A percentile compares a stretch with the other conserved stretches of the same genome.
phyloP scores from a whole-genome alignment of 192 early-diverging fungal species.

The Umbelopsis sp. region DNA sequence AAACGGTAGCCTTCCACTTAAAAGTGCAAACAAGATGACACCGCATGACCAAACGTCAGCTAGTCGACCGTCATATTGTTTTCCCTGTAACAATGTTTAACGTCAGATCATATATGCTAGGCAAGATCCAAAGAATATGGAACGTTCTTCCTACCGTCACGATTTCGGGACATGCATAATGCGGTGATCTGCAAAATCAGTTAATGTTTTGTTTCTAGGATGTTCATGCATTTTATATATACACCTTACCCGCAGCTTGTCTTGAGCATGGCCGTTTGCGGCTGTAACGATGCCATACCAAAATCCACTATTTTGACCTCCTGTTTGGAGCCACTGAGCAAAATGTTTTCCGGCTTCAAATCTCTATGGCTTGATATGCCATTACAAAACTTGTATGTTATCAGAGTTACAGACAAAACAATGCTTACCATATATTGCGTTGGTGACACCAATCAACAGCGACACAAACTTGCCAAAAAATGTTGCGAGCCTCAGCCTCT shows the following conservation, averaged over 20 bases:
- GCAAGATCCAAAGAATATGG: not conserved
- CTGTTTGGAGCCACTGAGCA: conserved; percentile 43
- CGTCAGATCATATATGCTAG: not conserved
- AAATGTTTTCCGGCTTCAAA: conserved; percentile 75
- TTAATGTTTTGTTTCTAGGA: conserved; percentile 64
- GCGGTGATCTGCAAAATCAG: conserved; percentile 51
- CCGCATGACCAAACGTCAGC: conserved; percentile 98
- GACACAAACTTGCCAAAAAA: conserved; percentile 77
- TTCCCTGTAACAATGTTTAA: conserved; percentile 27
- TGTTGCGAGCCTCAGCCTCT: conserved; percentile 53
- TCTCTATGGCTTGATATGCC: conserved; percentile 59
- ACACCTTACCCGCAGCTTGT: conserved; percentile 66
- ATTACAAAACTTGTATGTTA: not conserved
- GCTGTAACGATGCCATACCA: conserved; percentile 59
- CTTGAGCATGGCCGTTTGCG: conserved; percentile 50
- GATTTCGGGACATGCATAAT: conserved; percentile 43
- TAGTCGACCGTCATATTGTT: conserved; percentile 41
- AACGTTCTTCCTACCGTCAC: conserved; percentile 28
- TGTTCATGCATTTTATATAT: conserved; percentile 32
- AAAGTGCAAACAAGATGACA: conserved; percentile 84
- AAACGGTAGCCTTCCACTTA: conserved; percentile 81
- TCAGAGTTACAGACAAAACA: not conserved
- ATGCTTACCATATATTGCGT: conserved; percentile 38
- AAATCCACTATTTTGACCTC: conserved; percentile 69
- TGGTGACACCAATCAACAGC: conserved; percentile 56